phyloP scores from a whole-genome alignment of 345 rosid species.

The Euphorbia pulcherrima region DNA sequence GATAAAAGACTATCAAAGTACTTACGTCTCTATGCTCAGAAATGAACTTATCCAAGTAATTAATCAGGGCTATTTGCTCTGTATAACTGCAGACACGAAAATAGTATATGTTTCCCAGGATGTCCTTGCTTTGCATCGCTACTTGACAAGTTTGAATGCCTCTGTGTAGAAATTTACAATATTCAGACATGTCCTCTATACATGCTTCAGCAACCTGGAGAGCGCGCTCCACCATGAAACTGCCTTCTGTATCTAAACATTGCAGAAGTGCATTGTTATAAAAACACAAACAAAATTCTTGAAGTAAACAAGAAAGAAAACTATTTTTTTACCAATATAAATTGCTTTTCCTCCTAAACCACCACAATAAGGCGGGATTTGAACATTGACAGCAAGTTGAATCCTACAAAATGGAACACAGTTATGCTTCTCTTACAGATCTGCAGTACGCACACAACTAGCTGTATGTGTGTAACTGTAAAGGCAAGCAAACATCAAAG shows the following conservation, averaged over 20 bases:
- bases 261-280: conserved; percentile 8
- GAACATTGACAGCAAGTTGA: conserved; percentile 91
- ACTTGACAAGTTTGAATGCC: conserved; percentile 44
- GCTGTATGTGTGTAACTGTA: not conserved
- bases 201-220: conserved; percentile 81
- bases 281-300: conserved; percentile 4
- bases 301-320: not conserved
- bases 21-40: conserved; percentile 70
- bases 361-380: conserved; percentile 74
- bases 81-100: conserved; percentile 87
- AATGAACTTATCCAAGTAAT: conserved; percentile 72
- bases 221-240: conserved; percentile 93
- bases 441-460: not conserved
- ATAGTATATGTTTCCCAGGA: conserved; percentile 70
- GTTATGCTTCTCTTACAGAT: conserved; percentile 12
- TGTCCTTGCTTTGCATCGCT: conserved; percentile 49
- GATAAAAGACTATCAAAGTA: not conserved
- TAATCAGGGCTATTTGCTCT: conserved; percentile 74
- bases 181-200: conserved; percentile 60
- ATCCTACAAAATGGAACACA: conserved; percentile 48
- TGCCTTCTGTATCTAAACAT: conserved; percentile 83
- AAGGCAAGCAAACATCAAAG: not conserved
- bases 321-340: conserved; percentile 56
- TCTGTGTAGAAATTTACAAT: conserved; percentile 44
- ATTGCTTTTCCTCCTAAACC: conserved; percentile 89